These are phyloP conservation scores for Solanum commersonii DNA, from an alignment of 257 asterid species.

Conservation along the genomic window DNA sequence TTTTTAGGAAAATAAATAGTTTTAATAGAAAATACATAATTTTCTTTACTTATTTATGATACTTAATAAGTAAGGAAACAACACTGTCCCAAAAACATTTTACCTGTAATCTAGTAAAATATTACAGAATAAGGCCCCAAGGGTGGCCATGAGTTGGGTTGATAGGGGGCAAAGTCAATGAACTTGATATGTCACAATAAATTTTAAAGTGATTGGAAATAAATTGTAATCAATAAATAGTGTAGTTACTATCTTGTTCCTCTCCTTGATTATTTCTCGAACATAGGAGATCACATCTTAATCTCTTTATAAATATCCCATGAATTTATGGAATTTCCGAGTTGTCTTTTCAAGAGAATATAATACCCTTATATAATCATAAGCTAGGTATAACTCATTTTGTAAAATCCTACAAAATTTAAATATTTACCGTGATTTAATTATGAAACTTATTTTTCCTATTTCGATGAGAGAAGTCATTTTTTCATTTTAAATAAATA, in stretches of 20 bases:
- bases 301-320: background rate
- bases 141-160: background rate
- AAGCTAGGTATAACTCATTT: background rate
- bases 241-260: too few relatives aligned
- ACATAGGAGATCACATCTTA: too few relatives aligned
- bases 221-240: too few relatives aligned
- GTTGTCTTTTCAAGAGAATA: background rate
- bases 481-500: too few relatives aligned
- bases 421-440: background rate
- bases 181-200: background rate
- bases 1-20: background rate
- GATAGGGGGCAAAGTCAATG: background rate
- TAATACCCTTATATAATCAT: too few relatives aligned
- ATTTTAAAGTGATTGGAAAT: too few relatives aligned
- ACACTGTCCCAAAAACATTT: background rate
- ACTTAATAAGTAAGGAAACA: background rate
- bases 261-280: too few relatives aligned
- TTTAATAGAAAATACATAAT: background rate
- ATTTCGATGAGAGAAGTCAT: background rate
- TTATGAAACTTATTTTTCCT: background rate
- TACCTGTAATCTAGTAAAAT: background rate
- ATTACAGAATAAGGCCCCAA: background rate
- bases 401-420: too few relatives aligned
- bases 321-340: too few relatives aligned
- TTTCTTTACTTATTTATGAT: background rate